These are phyloP conservation scores for Suillus discolor DNA, from an alignment of 768 basidiomycete genomes.

Conservation along the genomic window DNA sequence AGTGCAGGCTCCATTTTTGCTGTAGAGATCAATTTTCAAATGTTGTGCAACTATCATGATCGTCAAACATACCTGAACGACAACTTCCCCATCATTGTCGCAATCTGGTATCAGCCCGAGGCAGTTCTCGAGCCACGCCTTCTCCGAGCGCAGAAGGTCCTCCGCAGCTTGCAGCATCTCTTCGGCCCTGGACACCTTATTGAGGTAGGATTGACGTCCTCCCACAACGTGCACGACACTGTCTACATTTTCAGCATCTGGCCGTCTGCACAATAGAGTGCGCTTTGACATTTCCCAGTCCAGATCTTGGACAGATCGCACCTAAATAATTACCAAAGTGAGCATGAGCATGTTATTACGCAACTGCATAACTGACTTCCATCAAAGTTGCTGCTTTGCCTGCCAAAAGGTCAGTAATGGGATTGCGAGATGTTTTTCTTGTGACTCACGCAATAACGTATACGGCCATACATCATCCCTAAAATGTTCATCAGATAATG, in stretches of 20 bases:
- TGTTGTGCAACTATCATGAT: constrained; percentile 5
- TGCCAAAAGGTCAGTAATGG: constrained; percentile 29
- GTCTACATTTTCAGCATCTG: constrained; percentile 37
- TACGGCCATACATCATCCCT: constrained; percentile 90
- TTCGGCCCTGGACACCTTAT: constrained; percentile 44
- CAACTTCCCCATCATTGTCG: constrained; percentile 70
- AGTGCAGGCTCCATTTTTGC: constrained; percentile 85
- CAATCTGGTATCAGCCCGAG: constrained; percentile 79
- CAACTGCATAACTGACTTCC: constrained; percentile 47
- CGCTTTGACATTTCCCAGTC: constrained; percentile 55
- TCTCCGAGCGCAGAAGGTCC: constrained; percentile 69
- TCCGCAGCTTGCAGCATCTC: constrained; percentile 69
- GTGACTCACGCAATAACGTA: constrained; percentile 57
- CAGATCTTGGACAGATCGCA: constrained; percentile 76
- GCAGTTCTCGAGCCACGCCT: constrained; percentile 77
- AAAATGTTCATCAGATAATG: constrained; percentile 21
- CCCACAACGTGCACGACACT: constrained; percentile 63
- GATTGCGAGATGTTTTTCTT: constrained; percentile 13
- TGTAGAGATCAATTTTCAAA: constrained; percentile 21
- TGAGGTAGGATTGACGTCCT: constrained; percentile 79
- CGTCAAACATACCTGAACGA: constrained; percentile 72
- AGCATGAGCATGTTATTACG: background rate
- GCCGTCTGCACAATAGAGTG: constrained; percentile 41
- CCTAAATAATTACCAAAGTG: constrained; percentile 36
- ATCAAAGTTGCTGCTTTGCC: constrained; percentile 74